Base-by-base conservation (phyloP, 139 green algal genomes). In the Dunaliella primolecta region DNA sequence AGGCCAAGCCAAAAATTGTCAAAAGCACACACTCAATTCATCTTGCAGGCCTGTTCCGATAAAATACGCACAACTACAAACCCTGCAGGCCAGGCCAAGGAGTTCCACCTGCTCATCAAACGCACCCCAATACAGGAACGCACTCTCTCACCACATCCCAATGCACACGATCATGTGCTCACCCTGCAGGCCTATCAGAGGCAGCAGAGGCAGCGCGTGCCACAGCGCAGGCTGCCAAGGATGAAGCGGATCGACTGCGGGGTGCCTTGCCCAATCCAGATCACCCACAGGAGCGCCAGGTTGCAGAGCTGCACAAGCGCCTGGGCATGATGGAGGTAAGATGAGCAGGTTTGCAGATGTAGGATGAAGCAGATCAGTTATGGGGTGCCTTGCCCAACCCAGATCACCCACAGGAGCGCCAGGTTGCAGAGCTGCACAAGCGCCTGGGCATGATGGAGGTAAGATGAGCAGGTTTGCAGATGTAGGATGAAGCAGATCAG, bases 131-230 rank as follows among this genome's bases (percentile, higher is more conserved):
- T 20, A 20, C 72, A 78, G 11, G 30, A 23, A 78, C 72, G n/a
- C 72, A 78, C 72, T 3, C 72, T 31, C 72, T 7, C 80, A 88
- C 79, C 72, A 85, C 24, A 87, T 89, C 7, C 46, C 7, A 7
- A 64, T 15, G 46, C 46, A 64, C 46, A 64, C 46, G 46, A n/a
- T n/a, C n/a, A n/a, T n/a, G n/a, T n/a, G n/a, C n/a, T n/a, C n/a
- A n/a, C n/a, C n/a, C n/a, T 29, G 79, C 86, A 2, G 56, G 82
- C n/a, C 72, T 90, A 55, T 74, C 83, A 78, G 84, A 88, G 2
- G 71, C 85, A 3, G 82, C 78, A 1, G 87, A 90, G 77, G 27
- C 33, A 35, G 82, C 83, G 11, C 83, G 71, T 3, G 3, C 29
- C 1, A 57, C 78, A 38, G 70, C 70, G 1, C 32, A 80, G n/a